Percentiles rank a stretch among this genome's conserved stretches.
Evolutionary conservation across 176 grass and related monocot genomes (phyloP).

Genomic region (Bonia amplexicaulis): DNA sequence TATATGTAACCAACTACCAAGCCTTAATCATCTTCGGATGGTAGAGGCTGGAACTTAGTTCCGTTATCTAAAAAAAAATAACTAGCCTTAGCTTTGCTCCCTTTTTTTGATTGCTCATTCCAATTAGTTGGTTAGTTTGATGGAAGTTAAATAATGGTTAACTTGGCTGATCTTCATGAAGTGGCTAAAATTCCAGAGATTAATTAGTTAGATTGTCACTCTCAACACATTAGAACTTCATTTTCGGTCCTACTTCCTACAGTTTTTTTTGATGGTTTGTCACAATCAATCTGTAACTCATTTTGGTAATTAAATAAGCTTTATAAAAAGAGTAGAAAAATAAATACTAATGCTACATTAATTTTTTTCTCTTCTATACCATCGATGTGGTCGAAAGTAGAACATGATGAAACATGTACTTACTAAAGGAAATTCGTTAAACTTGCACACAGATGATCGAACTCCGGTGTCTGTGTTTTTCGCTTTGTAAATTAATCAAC

Average conservation of each 20-base stretch:
- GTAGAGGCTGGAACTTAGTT: too few relatives aligned
- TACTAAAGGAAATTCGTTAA: not conserved
- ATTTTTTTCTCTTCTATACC: not conserved
- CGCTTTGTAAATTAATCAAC: not conserved
- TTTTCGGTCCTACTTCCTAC: not conserved
- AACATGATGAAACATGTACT: not conserved
- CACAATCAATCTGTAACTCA: not conserved
- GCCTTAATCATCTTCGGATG: too few relatives aligned
- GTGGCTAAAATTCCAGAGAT: not conserved
- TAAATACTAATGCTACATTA: not conserved
- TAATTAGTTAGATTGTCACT: constrained; percentile 9
- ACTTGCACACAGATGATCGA: not conserved
- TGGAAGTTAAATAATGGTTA: not conserved
- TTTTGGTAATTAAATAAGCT: not conserved
- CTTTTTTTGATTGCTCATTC: not conserved
- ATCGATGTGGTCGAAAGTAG: not conserved
- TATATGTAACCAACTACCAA: not conserved
- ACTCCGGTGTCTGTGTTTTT: not conserved
- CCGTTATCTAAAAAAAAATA: too few relatives aligned
- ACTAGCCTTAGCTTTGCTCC: not conserved
- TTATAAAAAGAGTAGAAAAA: not conserved
- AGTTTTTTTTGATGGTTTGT: not conserved
- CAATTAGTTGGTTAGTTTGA: not conserved
- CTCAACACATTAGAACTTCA: constrained; percentile 7
- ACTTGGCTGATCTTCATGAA: not conserved